Percentiles rank a stretch among this genome's conserved stretches.
These are phyloP conservation scores for Phytophthora brassicae DNA, from an alignment of 352 stramenopile genomes.

Conservation along the genomic window DNA sequence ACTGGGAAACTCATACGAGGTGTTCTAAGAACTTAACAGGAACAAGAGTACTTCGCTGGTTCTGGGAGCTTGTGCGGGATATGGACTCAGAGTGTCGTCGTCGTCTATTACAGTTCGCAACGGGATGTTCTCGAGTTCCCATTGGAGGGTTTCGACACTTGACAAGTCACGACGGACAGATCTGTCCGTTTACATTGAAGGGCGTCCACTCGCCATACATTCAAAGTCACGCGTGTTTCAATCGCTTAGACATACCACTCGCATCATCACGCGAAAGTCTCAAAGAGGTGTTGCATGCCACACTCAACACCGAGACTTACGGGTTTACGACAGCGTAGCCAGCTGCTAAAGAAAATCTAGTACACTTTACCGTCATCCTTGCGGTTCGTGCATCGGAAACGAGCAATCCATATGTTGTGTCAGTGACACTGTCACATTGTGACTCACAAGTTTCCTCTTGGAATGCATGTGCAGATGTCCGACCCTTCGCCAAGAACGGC, in stretches of 20 bases:
- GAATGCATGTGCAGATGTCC: neutral
- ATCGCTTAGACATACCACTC: slow-evolving; percentile 92
- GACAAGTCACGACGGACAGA: slow-evolving; percentile 56
- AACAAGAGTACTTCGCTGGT: slow-evolving; percentile 41
- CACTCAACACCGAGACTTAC: slow-evolving; percentile 37
- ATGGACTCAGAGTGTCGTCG: slow-evolving; percentile 57
- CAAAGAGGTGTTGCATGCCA: slow-evolving; percentile 36
- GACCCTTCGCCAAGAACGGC: neutral
- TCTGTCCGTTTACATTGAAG: slow-evolving; percentile 66
- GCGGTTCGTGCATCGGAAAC: too few species aligned
- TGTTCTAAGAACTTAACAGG: slow-evolving; percentile 35
- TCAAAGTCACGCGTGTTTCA: slow-evolving; percentile 68
- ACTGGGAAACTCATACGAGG: slow-evolving; percentile 91
- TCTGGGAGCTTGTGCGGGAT: slow-evolving; percentile 81
- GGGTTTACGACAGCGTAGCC: slow-evolving; percentile 46
- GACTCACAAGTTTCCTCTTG: neutral
- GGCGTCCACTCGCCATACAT: slow-evolving; percentile 47
- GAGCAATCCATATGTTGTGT: too few species aligned
- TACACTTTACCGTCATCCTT: neutral
- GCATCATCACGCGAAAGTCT: slow-evolving; percentile 55
- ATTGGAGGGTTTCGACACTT: slow-evolving; percentile 52
- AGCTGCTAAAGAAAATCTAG: neutral
- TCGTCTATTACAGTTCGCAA: slow-evolving; percentile 67
- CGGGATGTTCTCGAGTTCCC: slow-evolving; percentile 64
- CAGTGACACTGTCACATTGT: too few species aligned